Evolutionary conservation across 108 stramenopile genomes (phyloP).

Genomic region (Skeletonema marinoi): DNA sequence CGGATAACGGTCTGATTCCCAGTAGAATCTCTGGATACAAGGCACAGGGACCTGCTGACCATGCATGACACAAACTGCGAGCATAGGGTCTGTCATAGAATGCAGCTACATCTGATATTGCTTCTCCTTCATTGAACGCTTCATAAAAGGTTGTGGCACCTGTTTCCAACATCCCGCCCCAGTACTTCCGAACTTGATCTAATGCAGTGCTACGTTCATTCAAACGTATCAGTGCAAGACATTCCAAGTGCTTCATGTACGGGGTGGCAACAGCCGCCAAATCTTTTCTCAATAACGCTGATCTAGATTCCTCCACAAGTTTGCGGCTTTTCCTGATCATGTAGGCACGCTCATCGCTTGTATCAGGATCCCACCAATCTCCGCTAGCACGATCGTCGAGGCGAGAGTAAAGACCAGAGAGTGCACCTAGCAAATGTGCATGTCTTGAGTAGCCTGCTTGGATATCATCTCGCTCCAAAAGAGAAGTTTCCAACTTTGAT

Average conservation of each 20-base stretch:
- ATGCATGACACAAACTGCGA: slow-evolving; percentile 46
- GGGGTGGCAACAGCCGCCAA: slow-evolving; percentile 31
- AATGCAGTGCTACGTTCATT: slow-evolving; percentile 23
- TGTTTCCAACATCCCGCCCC: slow-evolving; percentile 41
- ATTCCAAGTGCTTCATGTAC: slow-evolving; percentile 44
- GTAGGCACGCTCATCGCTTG: slow-evolving; percentile 25
- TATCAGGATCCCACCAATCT: slow-evolving; percentile 31
- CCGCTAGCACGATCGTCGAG: slow-evolving; percentile 38
- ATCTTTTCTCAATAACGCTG: slow-evolving; percentile 9
- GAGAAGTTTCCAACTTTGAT: slow-evolving; percentile 23
- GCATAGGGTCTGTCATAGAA: slow-evolving; percentile 45
- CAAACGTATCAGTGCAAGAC: slow-evolving; percentile 21
- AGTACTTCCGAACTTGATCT: slow-evolving; percentile 22
- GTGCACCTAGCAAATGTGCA: slow-evolving; percentile 32
- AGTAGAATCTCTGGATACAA: slow-evolving; percentile 37
- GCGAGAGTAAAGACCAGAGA: slow-evolving; percentile 40
- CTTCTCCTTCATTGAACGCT: slow-evolving; percentile 33
- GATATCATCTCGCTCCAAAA: slow-evolving; percentile 15
- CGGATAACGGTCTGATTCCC: slow-evolving; percentile 36
- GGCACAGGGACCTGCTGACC: slow-evolving; percentile 44
- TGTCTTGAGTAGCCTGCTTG: slow-evolving; percentile 24
- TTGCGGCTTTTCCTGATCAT: slow-evolving; percentile 15
- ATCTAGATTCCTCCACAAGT: slow-evolving; percentile 11
- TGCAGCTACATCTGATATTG: slow-evolving; percentile 10
- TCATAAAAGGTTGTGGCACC: slow-evolving; percentile 51